These are phyloP conservation scores for Puccinellia tenuiflora DNA, from an alignment of 176 grass and related monocot species.

Conservation along the genomic window DNA sequence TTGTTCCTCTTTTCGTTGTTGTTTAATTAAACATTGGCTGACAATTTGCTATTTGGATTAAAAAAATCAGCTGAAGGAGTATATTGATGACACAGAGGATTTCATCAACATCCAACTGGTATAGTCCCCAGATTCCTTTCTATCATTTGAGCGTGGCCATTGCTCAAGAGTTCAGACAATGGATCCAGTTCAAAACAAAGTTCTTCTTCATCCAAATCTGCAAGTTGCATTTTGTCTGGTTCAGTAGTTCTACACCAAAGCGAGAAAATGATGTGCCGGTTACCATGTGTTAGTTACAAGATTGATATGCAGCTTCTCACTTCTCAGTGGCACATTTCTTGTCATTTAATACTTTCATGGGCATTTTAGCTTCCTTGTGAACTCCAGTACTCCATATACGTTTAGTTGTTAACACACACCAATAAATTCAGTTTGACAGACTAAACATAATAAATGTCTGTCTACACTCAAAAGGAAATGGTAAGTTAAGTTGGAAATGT, in stretches of 20 bases:
- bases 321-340: not conserved
- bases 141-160: not conserved
- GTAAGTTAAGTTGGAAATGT: not conserved
- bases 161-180: not conserved
- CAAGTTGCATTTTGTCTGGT: not conserved
- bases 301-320: not conserved
- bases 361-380: not conserved
- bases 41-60: not conserved
- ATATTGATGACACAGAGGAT: constrained; percentile 98
- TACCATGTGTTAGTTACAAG: not conserved
- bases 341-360: not conserved
- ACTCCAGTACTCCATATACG: not conserved
- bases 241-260: not conserved
- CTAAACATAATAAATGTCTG: not conserved
- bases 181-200: not conserved
- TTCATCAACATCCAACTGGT: constrained; percentile 98
- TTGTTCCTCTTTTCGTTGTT: not conserved
- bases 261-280: not conserved
- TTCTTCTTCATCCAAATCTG: not conserved
- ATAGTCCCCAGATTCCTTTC: not conserved
- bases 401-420: not conserved
- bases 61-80: constrained; percentile 65
- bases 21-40: not conserved
- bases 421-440: not conserved
- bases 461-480: not conserved